Percentiles rank a stretch among this genome's conserved stretches.
phyloP scores from a whole-genome alignment of 192 early-diverging fungal species.

The Rhizophlyctis rosea region DNA sequence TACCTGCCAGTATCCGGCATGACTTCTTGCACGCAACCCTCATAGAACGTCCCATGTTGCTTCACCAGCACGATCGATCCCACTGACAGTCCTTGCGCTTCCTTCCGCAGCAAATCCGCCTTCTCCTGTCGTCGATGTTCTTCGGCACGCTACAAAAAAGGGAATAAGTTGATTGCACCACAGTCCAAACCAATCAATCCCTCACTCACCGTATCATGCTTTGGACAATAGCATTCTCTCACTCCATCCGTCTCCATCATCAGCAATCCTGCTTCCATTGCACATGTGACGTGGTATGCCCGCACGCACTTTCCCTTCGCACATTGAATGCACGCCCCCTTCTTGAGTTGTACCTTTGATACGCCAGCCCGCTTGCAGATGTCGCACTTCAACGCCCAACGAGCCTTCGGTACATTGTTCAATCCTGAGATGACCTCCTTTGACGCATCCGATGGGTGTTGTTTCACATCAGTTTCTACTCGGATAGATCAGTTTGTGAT shows the following conservation, averaged over 20 bases:
- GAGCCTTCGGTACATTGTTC: slow-evolving; percentile 34
- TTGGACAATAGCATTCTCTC: slow-evolving; percentile 2
- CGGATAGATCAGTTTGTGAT: too few relatives aligned
- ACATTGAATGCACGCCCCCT: slow-evolving; percentile 54
- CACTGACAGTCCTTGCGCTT: neutral
- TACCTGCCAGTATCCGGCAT: neutral
- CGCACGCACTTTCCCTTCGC: slow-evolving; percentile 48
- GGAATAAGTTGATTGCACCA: neutral
- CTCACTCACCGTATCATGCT: neutral
- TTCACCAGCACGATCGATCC: neutral
- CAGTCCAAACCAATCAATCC: neutral
- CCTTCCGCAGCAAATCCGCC: neutral
- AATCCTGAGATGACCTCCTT: slow-evolving; percentile 36
- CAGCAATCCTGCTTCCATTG: slow-evolving; percentile 9
- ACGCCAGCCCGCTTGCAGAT: slow-evolving; percentile 31
- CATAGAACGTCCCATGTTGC: neutral
- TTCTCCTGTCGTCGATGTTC: neutral
- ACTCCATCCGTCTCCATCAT: slow-evolving; percentile 1
- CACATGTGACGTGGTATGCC: slow-evolving; percentile 53
- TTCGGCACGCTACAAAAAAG: neutral
- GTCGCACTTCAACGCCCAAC: slow-evolving; percentile 51
- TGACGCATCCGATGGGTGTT: slow-evolving; percentile 10
- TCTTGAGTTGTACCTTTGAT: slow-evolving; percentile 3
- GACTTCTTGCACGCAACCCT: neutral
- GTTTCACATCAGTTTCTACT: slow-evolving; percentile 31